Conservation (phyloP, 1,284 basidiomycete species). For the Ceratobasidium sp. region DNA sequence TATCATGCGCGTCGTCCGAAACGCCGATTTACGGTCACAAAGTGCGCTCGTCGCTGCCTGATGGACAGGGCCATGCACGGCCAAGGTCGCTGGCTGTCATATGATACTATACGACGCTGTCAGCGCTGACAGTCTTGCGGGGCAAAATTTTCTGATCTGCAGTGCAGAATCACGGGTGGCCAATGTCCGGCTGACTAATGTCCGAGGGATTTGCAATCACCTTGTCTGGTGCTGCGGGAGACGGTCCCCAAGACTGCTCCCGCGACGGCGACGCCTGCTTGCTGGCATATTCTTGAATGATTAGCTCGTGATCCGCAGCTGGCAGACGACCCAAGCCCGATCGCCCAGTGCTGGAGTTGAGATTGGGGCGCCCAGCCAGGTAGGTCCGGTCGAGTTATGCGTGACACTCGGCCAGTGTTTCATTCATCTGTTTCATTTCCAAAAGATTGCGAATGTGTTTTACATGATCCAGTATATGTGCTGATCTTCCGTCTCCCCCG, state of each 20-base stretch:
- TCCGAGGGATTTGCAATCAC: conserved; percentile 9
- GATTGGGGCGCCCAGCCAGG: conserved; percentile 9
- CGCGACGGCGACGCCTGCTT: neutral
- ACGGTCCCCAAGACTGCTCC: neutral
- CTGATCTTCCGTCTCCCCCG: conserved; percentile 23
- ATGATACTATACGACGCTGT: conserved; percentile 2
- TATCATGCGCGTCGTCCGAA: conserved; percentile 21
- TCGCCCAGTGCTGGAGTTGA: conserved; percentile 10
- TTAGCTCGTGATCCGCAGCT: neutral
- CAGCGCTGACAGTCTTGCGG: conserved; percentile 1
- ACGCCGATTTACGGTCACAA: conserved; percentile 10
- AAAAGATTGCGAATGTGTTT: conserved; percentile 33
- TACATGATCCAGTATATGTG: conserved; percentile 40
- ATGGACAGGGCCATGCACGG: neutral
- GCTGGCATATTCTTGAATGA: neutral
- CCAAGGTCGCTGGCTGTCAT: neutral
- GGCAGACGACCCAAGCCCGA: neutral
- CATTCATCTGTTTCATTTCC: conserved; percentile 19
- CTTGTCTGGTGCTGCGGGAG: conserved; percentile 7
- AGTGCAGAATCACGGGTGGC: conserved; percentile 20
- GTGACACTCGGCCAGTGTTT: conserved; percentile 10
- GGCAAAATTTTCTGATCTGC: conserved; percentile 30
- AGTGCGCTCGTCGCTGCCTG: neutral
- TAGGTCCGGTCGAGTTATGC: conserved; percentile 17
- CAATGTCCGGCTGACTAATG: conserved; percentile 26